Evolutionary conservation across 164 flowering plant genomes (phyloP).

Genomic region (Sextonia rubra): DNA sequence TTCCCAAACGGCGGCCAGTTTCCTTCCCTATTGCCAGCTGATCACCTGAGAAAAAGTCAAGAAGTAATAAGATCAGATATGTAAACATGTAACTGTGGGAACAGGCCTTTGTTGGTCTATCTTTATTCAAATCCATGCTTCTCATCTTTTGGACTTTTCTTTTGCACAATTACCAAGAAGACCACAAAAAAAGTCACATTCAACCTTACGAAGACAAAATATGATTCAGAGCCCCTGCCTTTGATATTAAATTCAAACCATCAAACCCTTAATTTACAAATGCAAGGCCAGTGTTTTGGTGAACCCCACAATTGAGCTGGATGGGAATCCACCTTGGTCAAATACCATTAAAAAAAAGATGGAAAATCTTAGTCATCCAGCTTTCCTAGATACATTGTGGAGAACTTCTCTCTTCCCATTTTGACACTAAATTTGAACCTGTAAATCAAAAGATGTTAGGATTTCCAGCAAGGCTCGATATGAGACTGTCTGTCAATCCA

Average conservation of each 20-base stretch:
- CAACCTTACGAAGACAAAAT: background rate
- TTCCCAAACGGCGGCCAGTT: slow-evolving; percentile 90
- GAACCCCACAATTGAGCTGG: background rate
- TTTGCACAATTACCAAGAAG: background rate
- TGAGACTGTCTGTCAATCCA: background rate
- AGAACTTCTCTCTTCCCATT: background rate
- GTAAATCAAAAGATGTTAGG: background rate
- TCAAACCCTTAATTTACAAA: too few relatives aligned
- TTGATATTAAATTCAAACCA: background rate
- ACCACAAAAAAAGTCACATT: background rate
- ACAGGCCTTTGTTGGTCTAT: background rate
- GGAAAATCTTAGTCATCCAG: background rate
- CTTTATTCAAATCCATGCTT: too few relatives aligned
- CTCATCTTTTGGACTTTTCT: background rate
- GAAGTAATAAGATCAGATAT: background rate
- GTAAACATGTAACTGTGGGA: background rate
- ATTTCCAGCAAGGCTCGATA: background rate
- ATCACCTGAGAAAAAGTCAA: slow-evolving; percentile 48
- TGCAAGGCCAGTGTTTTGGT: background rate
- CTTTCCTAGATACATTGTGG: background rate
- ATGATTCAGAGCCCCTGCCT: background rate
- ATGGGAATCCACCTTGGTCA: background rate
- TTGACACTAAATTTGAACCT: background rate
- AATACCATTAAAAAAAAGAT: background rate
- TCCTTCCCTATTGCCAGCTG: slow-evolving; percentile 91